Conservation (phyloP, 177 flowering plant genomes). For the Vitis hybrid region DNA sequence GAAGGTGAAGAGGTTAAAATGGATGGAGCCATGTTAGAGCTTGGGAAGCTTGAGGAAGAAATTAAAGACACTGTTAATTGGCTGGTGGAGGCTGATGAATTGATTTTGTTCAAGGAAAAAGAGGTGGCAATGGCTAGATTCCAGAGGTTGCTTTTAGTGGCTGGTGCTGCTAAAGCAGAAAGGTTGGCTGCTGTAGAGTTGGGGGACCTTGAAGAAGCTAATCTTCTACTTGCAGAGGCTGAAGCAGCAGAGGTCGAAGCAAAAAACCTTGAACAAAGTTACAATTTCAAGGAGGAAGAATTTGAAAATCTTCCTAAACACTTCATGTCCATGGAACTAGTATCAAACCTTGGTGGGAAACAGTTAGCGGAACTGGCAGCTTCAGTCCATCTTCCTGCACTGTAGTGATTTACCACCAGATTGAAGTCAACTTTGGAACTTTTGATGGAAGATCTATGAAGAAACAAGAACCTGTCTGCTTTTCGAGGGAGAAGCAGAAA, state of each 20-base stretch:
- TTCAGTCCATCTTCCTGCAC: constrained; percentile 22
- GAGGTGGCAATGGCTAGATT: constrained; percentile 62
- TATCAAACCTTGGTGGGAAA: constrained; percentile 50
- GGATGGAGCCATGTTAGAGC: constrained; percentile 38
- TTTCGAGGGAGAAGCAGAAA: neutral
- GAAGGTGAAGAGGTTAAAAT: constrained; percentile 48
- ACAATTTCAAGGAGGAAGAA: constrained; percentile 43
- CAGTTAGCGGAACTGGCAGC: constrained; percentile 53
- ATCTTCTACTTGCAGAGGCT: constrained; percentile 60
- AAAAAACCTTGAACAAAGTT: constrained; percentile 44
- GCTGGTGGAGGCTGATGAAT: constrained; percentile 50
- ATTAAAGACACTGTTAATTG: constrained; percentile 39
- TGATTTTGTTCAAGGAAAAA: constrained; percentile 56
- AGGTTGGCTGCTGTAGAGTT: constrained; percentile 66
- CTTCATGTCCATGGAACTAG: constrained; percentile 61
- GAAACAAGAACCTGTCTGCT: constrained; percentile 11
- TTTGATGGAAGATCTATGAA: neutral
- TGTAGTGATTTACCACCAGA: neutral
- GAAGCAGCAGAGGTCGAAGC: constrained; percentile 70
- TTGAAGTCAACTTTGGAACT: neutral
- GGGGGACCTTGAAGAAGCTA: constrained; percentile 73
- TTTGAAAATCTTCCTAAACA: constrained; percentile 32
- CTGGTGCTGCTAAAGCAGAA: constrained; percentile 66
- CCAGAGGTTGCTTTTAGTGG: constrained; percentile 52
- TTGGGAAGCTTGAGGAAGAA: constrained; percentile 52